Percentiles rank a stretch among this genome's conserved stretches.
These are phyloP conservation scores for Fusarium neocosmosporiellum DNA, from an alignment of 2,329 filamentous ascomycete genomes.

Conservation along the genomic window DNA sequence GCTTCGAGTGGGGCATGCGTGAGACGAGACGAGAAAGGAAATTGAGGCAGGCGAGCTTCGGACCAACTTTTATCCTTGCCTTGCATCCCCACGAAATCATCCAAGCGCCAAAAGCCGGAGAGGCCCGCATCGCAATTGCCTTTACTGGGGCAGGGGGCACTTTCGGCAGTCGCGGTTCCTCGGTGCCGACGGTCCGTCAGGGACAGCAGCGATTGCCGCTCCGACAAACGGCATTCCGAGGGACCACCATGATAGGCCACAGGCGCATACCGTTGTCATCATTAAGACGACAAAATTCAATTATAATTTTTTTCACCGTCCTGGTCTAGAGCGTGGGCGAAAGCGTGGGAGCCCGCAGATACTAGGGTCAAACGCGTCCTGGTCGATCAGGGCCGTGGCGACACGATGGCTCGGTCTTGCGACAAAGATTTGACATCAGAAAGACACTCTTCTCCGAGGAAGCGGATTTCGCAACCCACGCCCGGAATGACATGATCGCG, in stretches of 20 bases:
- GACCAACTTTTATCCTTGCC: constrained; percentile 18
- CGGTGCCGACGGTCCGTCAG: constrained; percentile 33
- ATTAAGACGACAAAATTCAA: background rate
- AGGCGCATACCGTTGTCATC: background rate
- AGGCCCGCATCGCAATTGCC: background rate
- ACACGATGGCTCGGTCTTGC: constrained; percentile 29
- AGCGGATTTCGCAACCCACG: constrained; percentile 34
- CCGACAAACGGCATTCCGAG: constrained; percentile 14
- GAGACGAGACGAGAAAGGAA: background rate
- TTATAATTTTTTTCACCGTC: background rate
- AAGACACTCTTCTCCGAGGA: constrained; percentile 3
- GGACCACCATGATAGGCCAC: background rate
- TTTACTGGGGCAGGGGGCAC: background rate
- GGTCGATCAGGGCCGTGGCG: constrained; percentile 18
- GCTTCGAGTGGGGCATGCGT: background rate
- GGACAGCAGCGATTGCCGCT: constrained; percentile 28
- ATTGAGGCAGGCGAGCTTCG: constrained; percentile 1
- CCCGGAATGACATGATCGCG: constrained; percentile 42
- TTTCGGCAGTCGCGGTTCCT: constrained; percentile 37
- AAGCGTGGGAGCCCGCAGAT: background rate
- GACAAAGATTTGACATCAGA: constrained; percentile 15
- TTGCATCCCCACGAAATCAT: background rate
- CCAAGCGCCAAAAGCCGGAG: background rate
- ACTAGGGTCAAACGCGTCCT: background rate
- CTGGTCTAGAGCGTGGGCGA: background rate